phyloP scores from a whole-genome alignment of 2,329 filamentous ascomycete species.

The Clonostachys sp. region DNA sequence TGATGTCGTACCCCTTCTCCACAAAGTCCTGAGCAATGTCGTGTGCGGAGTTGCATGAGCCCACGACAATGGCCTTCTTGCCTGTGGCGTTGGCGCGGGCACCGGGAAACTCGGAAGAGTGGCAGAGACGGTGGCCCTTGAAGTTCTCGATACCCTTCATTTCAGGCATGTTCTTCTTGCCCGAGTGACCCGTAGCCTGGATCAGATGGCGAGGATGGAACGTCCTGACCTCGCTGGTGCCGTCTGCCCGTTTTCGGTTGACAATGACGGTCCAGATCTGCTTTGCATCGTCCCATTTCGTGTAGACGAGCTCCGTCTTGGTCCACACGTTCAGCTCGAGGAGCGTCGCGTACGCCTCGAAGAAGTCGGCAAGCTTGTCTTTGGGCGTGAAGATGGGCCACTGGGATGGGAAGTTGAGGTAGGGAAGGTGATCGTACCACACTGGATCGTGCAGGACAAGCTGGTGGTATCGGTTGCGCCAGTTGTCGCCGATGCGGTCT shows the following conservation, averaged over 20 bases:
- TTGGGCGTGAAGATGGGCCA: conserved; percentile 74
- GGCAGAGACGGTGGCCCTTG: conserved; percentile 54
- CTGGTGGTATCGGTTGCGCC: conserved; percentile 60
- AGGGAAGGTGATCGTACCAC: conserved; percentile 58
- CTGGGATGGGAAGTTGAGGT: conserved; percentile 56
- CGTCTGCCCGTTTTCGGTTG: conserved; percentile 41
- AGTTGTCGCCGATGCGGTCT: conserved; percentile 57
- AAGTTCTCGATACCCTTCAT: conserved; percentile 56
- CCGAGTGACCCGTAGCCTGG: conserved; percentile 64
- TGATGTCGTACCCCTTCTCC: conserved; percentile 63
- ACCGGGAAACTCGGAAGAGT: conserved; percentile 57
- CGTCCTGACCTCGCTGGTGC: conserved; percentile 42
- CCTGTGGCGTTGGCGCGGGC: conserved; percentile 38
- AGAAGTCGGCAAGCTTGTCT: conserved; percentile 66
- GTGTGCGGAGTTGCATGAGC: conserved; percentile 64
- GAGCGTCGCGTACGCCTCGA: conserved; percentile 58
- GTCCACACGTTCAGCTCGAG: conserved; percentile 68
- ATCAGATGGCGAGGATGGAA: conserved; percentile 60
- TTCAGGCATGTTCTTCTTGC: conserved; percentile 56
- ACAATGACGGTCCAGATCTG: conserved; percentile 52
- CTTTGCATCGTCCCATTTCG: conserved; percentile 43
- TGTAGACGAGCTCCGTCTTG: conserved; percentile 38
- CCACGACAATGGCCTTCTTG: conserved; percentile 61
- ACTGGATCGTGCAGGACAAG: conserved; percentile 67
- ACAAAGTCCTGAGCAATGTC: conserved; percentile 66